Evolutionary conservation across 2,329 filamentous ascomycete species (phyloP), one percentile per base, ranked within the genome.

Genomic region (Colletotrichum liaoningense): DNA sequence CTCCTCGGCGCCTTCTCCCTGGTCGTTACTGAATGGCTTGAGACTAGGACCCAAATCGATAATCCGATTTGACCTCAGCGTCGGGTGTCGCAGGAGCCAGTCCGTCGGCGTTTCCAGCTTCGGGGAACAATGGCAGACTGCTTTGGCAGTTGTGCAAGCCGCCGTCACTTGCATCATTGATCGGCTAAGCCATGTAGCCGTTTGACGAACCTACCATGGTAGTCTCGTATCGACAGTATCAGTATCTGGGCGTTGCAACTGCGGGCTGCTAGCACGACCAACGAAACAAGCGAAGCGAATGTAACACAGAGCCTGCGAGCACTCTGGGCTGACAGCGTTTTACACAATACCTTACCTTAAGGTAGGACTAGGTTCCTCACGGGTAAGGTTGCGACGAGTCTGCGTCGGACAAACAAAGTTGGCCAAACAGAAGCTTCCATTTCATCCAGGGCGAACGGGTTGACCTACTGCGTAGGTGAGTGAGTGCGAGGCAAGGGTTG

Each of bases 11-110:
- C 56, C 56, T 68, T 38, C 67, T 73, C 67, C 62, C 67, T 73
- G 62, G 71, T 71, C 67, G 56, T 70, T 73, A 62, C 67, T 63
- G 35, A 42, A 42, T 73, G 71, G 71, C 71, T 73, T 73, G 56
- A 28, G 28, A 57, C 67, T 71, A 73, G 49, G 16, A 38, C 12
- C 19, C 33, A 57, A 24, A 14, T n/a, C 49, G 46, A 55, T 12
- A 19, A 28, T 14, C 49, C 55, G 46, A 58, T 57, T 65, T 38
- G 71, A 38, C 65, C 9, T 35, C 62, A 28, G 56, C 56, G 71
- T 35, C 33, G 33, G 33, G 33, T 71, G 67, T 73, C 71, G 67
- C 49, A 56, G 62, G 35, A 63, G 16, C 56, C 62, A 64, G 67
- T 56, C 67, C 62, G 62, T 70, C 71, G 67, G 49, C 60, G 52